These are phyloP conservation scores for Jimgerdemannia flammicorona DNA, from an alignment of 192 early-diverging fungal species.

Conservation along the genomic window DNA sequence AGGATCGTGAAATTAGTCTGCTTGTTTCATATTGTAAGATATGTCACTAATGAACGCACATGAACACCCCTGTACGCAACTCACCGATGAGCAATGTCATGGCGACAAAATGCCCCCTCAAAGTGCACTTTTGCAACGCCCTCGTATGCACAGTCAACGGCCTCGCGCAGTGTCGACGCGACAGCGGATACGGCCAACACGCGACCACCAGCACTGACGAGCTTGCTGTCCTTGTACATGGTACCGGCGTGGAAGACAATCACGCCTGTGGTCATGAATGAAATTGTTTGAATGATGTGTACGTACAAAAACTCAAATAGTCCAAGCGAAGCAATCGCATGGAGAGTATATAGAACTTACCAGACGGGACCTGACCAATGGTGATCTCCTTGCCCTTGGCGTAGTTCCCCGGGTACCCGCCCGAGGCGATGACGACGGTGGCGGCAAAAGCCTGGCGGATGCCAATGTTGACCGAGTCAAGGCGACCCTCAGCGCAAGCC, in stretches of 20 bases:
- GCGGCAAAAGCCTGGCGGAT: conserved; percentile 78
- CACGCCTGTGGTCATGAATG: conserved; percentile 28
- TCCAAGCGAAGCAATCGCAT: neutral
- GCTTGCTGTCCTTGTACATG: conserved; percentile 41
- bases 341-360: conserved; percentile 21
- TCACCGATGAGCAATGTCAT: conserved; percentile 86
- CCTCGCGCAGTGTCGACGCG: conserved; percentile 64
- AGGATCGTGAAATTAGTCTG: neutral
- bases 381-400: conserved; percentile 77
- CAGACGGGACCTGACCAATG: conserved; percentile 40
- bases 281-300: neutral
- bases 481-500: conserved; percentile 83
- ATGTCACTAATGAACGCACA: neutral
- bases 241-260: conserved; percentile 96
- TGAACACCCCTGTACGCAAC: neutral
- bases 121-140: conserved; percentile 69
- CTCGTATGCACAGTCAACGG: conserved; percentile 77
- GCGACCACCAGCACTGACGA: conserved; percentile 91
- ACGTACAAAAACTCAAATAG: neutral
- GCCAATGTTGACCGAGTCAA: conserved; percentile 79
- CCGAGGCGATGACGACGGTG: conserved; percentile 90
- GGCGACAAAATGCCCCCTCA: conserved; percentile 83
- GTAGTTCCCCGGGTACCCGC: conserved; percentile 90
- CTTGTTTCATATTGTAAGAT: neutral
- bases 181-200: conserved; percentile 92